These are phyloP conservation scores for Ophiosphaerella herpotricha DNA, from an alignment of 2,329 filamentous ascomycete genomes.

Conservation along the genomic window DNA sequence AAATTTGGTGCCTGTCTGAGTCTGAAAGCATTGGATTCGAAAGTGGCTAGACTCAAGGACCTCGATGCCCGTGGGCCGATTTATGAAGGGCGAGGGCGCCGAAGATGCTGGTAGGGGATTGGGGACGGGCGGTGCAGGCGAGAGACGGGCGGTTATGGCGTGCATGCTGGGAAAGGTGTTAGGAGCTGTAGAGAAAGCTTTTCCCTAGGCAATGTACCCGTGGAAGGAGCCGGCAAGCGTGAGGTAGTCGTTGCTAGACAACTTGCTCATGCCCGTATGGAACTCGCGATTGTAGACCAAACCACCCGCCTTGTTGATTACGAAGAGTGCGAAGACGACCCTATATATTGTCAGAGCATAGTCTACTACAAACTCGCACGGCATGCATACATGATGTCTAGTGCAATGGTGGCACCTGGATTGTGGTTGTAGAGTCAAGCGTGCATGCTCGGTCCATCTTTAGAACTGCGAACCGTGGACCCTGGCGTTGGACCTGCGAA, in stretches of 20 bases:
- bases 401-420: conserved; percentile 17
- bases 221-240: conserved; percentile 97
- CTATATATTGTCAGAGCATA: conserved; percentile 54
- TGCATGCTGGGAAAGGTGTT: conserved; percentile 56
- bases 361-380: too few relatives aligned
- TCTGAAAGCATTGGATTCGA: conserved; percentile 93
- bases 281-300: conserved; percentile 96
- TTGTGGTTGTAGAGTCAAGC: neutral
- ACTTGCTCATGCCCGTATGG: conserved; percentile 81
- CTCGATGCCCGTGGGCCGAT: conserved; percentile 75
- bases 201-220: conserved; percentile 63
- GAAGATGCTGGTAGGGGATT: conserved; percentile 27
- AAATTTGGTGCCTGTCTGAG: conserved; percentile 93
- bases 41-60: conserved; percentile 94
- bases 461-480: too few relatives aligned
- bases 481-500: conserved; percentile 3
- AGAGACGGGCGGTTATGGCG: conserved; percentile 60
- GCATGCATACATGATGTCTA: neutral
- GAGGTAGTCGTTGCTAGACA: conserved; percentile 94
- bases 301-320: conserved; percentile 98
- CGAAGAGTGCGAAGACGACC: conserved; percentile 92
- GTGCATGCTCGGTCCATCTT: neutral
- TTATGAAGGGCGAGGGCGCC: conserved; percentile 36
- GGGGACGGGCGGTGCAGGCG: conserved; percentile 37
- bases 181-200: neutral